phyloP scores from a whole-genome alignment of 129 eudicot genomes.

The Centrapalus pauciflorus region DNA sequence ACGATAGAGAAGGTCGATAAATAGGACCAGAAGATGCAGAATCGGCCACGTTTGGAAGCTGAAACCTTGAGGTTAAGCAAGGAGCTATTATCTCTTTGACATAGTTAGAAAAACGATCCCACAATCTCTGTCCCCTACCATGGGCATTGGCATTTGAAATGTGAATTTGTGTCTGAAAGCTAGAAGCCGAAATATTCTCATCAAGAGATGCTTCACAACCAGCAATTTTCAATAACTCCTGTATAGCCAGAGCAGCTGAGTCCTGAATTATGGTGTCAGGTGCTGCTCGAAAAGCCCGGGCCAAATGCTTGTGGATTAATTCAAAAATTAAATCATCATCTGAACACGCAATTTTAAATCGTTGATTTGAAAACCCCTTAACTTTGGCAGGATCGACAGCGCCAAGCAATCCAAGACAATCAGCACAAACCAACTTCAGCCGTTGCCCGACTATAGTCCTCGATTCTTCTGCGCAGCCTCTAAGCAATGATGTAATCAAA shows the following conservation, averaged over 20 bases:
- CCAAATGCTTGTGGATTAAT: slow-evolving; percentile 93
- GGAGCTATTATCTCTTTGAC: slow-evolving; percentile 98
- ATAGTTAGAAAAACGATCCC: slow-evolving; percentile 92
- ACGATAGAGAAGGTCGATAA: slow-evolving; percentile 78
- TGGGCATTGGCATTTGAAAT: slow-evolving; percentile 18
- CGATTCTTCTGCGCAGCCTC: slow-evolving; percentile 98
- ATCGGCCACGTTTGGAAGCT: slow-evolving; percentile 75
- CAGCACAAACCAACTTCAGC: slow-evolving; percentile 87
- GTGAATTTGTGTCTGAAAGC: slow-evolving; percentile 23
- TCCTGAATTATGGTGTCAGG: slow-evolving; percentile 84
- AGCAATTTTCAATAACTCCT: slow-evolving; percentile 88
- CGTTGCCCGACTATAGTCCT: slow-evolving; percentile 91
- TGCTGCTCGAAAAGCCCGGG: slow-evolving; percentile 95
- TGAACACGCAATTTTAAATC: slow-evolving; percentile 90
- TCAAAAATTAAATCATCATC: slow-evolving; percentile 97
- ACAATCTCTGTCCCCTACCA: slow-evolving; percentile 88
- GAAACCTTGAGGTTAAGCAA: slow-evolving; percentile 89
- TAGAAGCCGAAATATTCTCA: slow-evolving; percentile 46
- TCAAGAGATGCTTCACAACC: slow-evolving; percentile 89
- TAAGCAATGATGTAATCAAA: slow-evolving; percentile 70
- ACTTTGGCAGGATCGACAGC: slow-evolving; percentile 98
- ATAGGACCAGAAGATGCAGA: slow-evolving; percentile 75
- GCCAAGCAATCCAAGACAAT: slow-evolving; percentile 90
- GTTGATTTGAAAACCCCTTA: slow-evolving; percentile 60
- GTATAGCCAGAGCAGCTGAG: slow-evolving; percentile 96